phyloP scores from a whole-genome alignment of 208 protist species.

The Naegleria fowleri region DNA sequence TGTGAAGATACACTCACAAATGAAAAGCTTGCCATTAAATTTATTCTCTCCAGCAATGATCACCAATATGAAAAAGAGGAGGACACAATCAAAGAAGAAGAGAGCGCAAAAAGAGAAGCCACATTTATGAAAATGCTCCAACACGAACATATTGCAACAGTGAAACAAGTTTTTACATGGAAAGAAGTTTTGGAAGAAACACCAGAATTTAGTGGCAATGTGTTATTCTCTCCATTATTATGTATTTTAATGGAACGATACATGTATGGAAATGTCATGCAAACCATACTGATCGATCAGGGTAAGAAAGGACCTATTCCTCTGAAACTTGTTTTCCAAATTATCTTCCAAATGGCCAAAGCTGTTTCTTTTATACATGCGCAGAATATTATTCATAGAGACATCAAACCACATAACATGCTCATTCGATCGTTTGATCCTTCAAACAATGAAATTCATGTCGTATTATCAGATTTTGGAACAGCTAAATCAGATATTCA shows the following conservation, averaged over 20 bases:
- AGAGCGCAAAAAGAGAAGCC: not conserved
- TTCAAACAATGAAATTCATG: not conserved
- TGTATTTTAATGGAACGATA: not conserved
- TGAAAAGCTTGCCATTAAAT: too few relatives aligned
- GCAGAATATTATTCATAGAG: constrained; percentile 31
- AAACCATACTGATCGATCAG: not conserved
- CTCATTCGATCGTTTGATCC: not conserved
- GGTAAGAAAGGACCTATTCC: not conserved
- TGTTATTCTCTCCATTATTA: not conserved
- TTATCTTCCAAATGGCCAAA: not conserved
- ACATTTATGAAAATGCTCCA: not conserved
- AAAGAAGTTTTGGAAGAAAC: too few relatives aligned
- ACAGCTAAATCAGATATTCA: not conserved
- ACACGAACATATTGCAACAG: not conserved
- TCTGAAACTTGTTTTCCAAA: not conserved
- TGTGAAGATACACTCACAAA: not conserved
- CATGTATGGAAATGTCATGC: not conserved
- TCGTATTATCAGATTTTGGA: not conserved
- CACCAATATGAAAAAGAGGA: not conserved
- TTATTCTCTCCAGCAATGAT: too few relatives aligned
- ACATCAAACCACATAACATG: constrained; percentile 39
- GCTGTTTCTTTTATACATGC: not conserved
- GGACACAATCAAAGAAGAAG: not conserved
- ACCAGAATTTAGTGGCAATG: not conserved
- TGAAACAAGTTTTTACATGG: not conserved